A percentile compares a stretch with the other conserved stretches of the same genome.
phyloP scores from a whole-genome alignment of 2,329 filamentous ascomycete genomes.

The Sarocladium kiliense region DNA sequence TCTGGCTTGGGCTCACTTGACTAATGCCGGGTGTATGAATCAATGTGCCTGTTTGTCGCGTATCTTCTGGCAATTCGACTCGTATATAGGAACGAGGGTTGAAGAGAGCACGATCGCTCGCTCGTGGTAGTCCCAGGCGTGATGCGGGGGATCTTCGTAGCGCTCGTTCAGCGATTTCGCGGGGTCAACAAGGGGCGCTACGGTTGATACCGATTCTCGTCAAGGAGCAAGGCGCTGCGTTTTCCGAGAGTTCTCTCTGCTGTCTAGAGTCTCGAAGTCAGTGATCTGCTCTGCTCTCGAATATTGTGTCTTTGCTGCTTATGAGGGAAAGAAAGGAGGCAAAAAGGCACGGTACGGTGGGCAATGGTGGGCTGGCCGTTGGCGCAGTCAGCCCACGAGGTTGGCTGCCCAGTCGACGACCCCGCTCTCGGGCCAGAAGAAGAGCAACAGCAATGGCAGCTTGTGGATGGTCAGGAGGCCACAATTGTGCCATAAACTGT shows the following conservation, averaged over 20 bases:
- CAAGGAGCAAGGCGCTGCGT: neutral
- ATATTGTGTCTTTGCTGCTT: neutral
- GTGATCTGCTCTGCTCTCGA: neutral
- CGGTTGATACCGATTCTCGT: neutral
- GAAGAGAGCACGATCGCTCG: neutral
- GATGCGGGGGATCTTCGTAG: neutral
- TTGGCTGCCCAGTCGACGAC: slow-evolving; percentile 7
- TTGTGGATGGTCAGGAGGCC: slow-evolving; percentile 1
- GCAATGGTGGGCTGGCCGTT: neutral
- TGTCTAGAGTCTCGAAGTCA: neutral
- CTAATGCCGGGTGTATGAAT: neutral
- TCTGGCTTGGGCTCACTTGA: neutral
- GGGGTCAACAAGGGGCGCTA: neutral
- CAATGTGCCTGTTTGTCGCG: neutral
- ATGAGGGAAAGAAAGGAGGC: neutral
- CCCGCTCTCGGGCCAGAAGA: neutral
- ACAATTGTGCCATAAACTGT: neutral
- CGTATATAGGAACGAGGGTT: too few species aligned
- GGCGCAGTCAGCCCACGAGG: slow-evolving; percentile 7
- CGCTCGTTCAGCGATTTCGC: neutral
- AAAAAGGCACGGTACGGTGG: neutral
- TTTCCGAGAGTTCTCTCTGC: neutral
- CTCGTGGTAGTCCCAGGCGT: neutral
- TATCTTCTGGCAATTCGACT: too few species aligned
- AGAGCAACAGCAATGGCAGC: neutral